Base-by-base conservation (phyloP, 176 grass and related monocot species). In the Musa acuminata region DNA sequence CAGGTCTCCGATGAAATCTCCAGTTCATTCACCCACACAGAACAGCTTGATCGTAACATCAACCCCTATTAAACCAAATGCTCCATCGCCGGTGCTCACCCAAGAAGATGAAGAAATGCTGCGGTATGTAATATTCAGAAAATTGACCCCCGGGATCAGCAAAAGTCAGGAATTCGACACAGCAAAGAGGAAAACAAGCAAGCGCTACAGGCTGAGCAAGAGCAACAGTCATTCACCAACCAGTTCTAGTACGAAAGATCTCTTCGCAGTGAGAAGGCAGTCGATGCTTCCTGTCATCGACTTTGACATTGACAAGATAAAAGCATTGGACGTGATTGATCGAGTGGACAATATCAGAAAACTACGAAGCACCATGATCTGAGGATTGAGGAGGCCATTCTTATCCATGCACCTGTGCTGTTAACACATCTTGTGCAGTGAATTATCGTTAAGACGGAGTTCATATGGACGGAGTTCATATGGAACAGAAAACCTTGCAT, bases 91-190 rank as follows among this genome's bases (percentile, higher is more conserved):
- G 1, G n/a, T 83, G 73, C 91, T 99, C 65, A 87, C 91, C 16
- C 78, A 87, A 79, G 91, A 95, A 78, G 96, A 99, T 52, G 82
- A 86, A 69, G 91, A 94, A 75, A 99, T 99, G 96, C 81, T 99
- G 67, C 85, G 64, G 55, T 85, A 81, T 77, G 96, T 99, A 19
- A 99, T 80, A 57, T 94, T 85, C 68, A 87, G 84, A 73, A 89
- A 87, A 78, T 84, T 89, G 50, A 65, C 89, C 59, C 96, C 96
- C 2, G 91, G 96, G 53, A 94, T 99, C 81, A 95, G 96, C 73
- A 99, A 91, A 79, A 99, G 96, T 53, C 96, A 99, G 77, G 96
- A 99, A 81, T 99, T 99, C 50, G 82, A 83, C 71, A 99, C 54
- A 11, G 88, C 35, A 70, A 83, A 62, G 64, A 82, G 78, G 29